A percentile compares a stretch with the other conserved stretches of the same genome.
Evolutionary conservation across 306 rosid genomes (phyloP).

Genomic region (Vigna hirtella): DNA sequence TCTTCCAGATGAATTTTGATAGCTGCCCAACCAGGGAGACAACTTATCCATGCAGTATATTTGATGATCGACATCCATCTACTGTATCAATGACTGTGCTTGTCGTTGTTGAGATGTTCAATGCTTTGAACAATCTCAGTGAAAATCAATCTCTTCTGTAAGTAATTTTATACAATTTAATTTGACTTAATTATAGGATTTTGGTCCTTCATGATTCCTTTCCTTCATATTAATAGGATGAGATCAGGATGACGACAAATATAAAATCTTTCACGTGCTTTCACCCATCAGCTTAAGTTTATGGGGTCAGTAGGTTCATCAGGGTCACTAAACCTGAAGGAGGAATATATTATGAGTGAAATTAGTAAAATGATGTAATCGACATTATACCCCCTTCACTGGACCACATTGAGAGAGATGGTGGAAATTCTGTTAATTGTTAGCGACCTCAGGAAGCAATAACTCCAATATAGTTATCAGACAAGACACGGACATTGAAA

Average conservation of each 20-base stretch:
- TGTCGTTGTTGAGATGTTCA: constrained; percentile 98
- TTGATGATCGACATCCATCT: constrained; percentile 94
- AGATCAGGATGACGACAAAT: constrained; percentile 21
- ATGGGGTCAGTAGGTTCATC: background rate
- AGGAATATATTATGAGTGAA: background rate
- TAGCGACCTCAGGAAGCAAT: no score
- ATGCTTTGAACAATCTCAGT: constrained; percentile 97
- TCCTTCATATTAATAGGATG: constrained; percentile 34
- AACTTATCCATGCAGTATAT: constrained; percentile 88
- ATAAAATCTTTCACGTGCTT: constrained; percentile 18
- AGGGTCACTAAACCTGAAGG: constrained; percentile 2
- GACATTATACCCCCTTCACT: constrained; percentile 2
- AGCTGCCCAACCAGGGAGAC: constrained; percentile 88
- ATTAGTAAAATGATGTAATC: background rate
- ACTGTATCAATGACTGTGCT: constrained; percentile 99
- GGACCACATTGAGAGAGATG: background rate
- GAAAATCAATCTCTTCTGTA: constrained; percentile 98
- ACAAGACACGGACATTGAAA: no score
- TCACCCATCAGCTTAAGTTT: constrained; percentile 13
- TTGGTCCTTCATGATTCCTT: constrained; percentile 22
- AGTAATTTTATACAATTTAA: constrained; percentile 53
- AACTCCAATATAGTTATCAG: no score
- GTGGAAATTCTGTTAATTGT: background rate
- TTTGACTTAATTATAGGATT: constrained; percentile 25
- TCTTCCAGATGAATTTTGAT: constrained; percentile 85